Evolutionary conservation across 1,284 basidiomycete species (phyloP), one percentile per base, ranked within the genome.

Genomic region (Pisolithus thermaeus): DNA sequence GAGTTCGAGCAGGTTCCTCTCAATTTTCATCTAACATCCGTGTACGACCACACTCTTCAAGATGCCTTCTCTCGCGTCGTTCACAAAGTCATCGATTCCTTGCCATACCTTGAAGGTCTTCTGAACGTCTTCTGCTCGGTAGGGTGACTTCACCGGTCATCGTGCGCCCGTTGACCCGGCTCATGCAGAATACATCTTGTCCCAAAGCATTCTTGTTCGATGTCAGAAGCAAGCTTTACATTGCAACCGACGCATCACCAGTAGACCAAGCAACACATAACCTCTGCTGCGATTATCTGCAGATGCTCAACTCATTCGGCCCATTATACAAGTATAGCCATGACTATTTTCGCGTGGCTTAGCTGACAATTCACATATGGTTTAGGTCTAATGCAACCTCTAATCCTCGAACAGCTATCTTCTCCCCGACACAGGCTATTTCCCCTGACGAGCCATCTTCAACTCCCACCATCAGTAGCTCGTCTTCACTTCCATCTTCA

Each of bases 161-260:
- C 7, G 11, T 12, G 7, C 37, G 3, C 25, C 4, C 11, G 6
- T 4, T 20, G 14, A 38, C 4, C 25, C 25, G 55, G 46, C 12
- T 22, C 46, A 23, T 52, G 27, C 62, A 93, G 85, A 91, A 92
- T 55, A 94, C 90, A 1, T 87, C 90, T 60, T 88, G 94, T 42
- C 87, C 91, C 38, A 97, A 97, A 67, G 90, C 91, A 0, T 97
- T 95, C 67, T 70, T 98, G 11, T 97, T 97, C 61, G 96, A 99
- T 65, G 83, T 84, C 4, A 79, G 79, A 5, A 92, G 92, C 18
- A 79, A 92, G 49, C 76, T 98, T 32, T 96, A 94, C 61, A 79
- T 98, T 20, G 93, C 93, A 1, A 93, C 94, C 6, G 96, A 99
- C 64, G 85, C 88, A 18, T 92, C 91, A 0, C 92, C 96, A 0